Base-by-base conservation (phyloP, 176 grass and related monocot species). In the Eragrostis curvula region DNA sequence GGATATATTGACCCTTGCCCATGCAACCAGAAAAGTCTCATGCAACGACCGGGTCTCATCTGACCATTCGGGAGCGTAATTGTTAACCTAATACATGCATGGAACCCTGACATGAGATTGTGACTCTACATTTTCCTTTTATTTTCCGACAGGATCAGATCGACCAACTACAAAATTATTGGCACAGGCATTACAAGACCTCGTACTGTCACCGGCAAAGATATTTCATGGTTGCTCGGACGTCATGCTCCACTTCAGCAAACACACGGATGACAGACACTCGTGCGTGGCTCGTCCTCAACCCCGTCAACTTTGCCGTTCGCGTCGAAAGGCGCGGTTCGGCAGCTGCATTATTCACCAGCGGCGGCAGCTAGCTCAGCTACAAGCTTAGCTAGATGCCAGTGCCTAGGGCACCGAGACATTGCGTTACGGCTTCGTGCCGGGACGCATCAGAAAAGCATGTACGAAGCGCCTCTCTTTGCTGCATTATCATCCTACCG, bases 291-390 rank as follows among this genome's bases (percentile, higher is more conserved):
- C 20, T 17, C 50, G 6, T 47, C 18, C 29, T 23, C 3, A 15
- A 25, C 80, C n/a, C 12, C 45, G 46, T 40, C 70, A 23, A 51
- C 13, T 53, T 72, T 65, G 59, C 74, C 44, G 1, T 12, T 69
- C 82, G 29, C 40, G 39, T 71, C 41, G 40, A 60, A 43, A 56
- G 45, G 48, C 66, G 24, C 66, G 1, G 42, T 78, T 84, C 6
- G 73, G 82, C 51, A 47, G 82, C 82, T 27, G 73, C 70, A 86
- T 81, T 74, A 81, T 74, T 64, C 69, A 74, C 7, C 40, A 7
- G 20, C 44, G 18, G 66, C 83, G 16, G 51, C 29, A 52, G 58
- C 58, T 61, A 24, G 58, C 27, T 61, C 58, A 61, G 21, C 56
- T 56, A 56, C 7, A 56, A 4, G 18, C 20, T n/a, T n/a, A n/a